phyloP scores from a whole-genome alignment of 225 moss, liverwort and hornwort species.

The Neckera pumila region DNA sequence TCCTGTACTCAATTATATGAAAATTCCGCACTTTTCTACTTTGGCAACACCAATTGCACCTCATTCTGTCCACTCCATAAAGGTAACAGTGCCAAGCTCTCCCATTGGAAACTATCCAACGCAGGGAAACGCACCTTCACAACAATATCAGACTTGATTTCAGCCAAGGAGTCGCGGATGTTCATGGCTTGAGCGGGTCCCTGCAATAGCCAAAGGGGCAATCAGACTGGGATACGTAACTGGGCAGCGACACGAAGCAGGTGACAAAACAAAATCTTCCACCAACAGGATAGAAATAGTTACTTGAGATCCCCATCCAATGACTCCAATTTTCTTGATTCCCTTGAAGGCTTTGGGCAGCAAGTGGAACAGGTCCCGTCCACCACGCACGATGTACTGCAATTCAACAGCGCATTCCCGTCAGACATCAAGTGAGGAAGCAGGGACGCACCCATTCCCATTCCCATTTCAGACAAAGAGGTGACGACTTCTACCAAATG shows the following conservation, averaged over 20 bases:
- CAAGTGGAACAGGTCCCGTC: constrained; percentile 74
- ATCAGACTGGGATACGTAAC: not conserved
- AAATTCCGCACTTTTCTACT: not conserved
- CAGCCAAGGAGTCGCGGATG: constrained; percentile 80
- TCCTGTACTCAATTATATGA: not conserved
- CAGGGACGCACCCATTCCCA: not conserved
- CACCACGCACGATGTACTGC: constrained; percentile 89
- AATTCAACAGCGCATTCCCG: not conserved
- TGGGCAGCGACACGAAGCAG: not conserved
- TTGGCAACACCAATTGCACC: not conserved
- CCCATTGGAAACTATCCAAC: not conserved
- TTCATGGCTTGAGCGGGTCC: constrained; percentile 95
- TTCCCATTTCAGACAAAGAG: not conserved
- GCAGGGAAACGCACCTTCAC: constrained; percentile 54
- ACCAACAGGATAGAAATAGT: not conserved
- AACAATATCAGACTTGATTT: constrained; percentile 59
- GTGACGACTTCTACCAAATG: not conserved
- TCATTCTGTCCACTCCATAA: not conserved
- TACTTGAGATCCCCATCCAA: constrained; percentile 97
- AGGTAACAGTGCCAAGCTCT: not conserved
- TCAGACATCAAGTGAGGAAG: not conserved
- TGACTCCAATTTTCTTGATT: constrained; percentile 88
- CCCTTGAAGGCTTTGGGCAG: constrained; percentile 76
- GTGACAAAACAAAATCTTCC: not conserved
- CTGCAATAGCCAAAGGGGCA: constrained; percentile 13